A percentile compares a stretch with the other conserved stretches of the same genome.
Conservation (phyloP, 2,329 filamentous ascomycete genomes). For the Aspergillus novofumigatus region DNA sequence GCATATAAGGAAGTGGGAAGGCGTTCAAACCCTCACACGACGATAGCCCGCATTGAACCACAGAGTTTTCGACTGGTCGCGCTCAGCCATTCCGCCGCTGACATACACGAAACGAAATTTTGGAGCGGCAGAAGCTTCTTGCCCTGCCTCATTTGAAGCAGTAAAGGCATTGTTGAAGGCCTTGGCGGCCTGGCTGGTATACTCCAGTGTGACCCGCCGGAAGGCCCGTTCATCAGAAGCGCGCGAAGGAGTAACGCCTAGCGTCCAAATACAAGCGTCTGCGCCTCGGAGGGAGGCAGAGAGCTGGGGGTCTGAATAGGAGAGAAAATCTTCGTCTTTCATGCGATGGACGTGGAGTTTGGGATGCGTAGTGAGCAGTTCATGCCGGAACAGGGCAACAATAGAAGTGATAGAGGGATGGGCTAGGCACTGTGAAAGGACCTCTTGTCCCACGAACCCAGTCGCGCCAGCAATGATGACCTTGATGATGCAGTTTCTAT, state of each 20-base stretch:
- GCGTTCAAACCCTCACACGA: constrained; percentile 11
- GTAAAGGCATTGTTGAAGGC: not conserved
- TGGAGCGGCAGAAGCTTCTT: not conserved
- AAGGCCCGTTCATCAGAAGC: not conserved
- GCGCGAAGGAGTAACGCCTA: constrained; percentile 1
- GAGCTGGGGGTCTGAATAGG: constrained; percentile 44
- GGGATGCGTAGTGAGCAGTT: constrained; percentile 37
- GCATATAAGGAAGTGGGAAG: not conserved
- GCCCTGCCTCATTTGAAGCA: not conserved
- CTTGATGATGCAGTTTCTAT: constrained; percentile 9
- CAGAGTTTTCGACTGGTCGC: constrained; percentile 15
- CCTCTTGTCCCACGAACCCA: constrained; percentile 30
- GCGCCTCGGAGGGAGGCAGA: constrained; percentile 40
- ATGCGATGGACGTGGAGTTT: constrained; percentile 46
- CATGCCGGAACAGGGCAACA: constrained; percentile 48
- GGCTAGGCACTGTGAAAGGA: constrained; percentile 49
- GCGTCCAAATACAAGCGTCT: constrained; percentile 44
- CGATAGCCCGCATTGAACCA: constrained; percentile 17
- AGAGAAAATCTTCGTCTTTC: constrained; percentile 51
- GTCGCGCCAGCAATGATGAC: constrained; percentile 16
- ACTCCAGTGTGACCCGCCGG: constrained; percentile 1
- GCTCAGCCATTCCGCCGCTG: constrained; percentile 12
- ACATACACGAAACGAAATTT: constrained; percentile 18
- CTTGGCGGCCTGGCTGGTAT: constrained; percentile 14
- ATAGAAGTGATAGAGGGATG: constrained; percentile 50